These are phyloP conservation scores for Aschersonia sp. DNA, from an alignment of 2,329 filamentous ascomycete species.

Conservation along the genomic window DNA sequence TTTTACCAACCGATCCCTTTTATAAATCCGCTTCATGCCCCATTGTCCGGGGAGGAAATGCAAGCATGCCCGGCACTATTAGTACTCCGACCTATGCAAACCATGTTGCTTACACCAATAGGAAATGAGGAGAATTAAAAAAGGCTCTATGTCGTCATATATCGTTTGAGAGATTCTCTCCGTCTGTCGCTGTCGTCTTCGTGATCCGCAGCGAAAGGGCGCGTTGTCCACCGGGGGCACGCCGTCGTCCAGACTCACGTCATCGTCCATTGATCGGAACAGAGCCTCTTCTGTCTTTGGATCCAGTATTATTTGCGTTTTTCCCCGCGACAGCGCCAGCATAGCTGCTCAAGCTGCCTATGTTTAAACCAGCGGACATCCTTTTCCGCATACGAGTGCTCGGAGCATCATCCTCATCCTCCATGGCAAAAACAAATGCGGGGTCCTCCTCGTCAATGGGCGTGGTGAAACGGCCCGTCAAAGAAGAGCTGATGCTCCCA, in stretches of 20 bases:
- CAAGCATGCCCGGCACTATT: neutral
- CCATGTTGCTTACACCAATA: neutral
- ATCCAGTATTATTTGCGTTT: conserved; percentile 8
- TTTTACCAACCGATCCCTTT: neutral
- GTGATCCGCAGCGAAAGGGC: neutral
- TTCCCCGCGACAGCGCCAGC: conserved; percentile 20
- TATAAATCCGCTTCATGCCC: neutral
- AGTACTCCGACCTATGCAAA: neutral
- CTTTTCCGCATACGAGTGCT: conserved; percentile 31
- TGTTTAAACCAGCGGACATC: conserved; percentile 26
- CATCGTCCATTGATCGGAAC: conserved; percentile 17
- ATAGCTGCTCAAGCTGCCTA: conserved; percentile 26
- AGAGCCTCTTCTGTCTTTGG: conserved; percentile 15
- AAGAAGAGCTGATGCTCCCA: conserved; percentile 38
- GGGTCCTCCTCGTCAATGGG: conserved; percentile 52
- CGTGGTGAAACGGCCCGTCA: conserved; percentile 43
- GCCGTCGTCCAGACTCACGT: conserved; percentile 1
- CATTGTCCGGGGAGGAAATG: neutral
- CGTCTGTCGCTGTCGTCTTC: too few relatives aligned
- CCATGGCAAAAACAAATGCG: conserved; percentile 51
- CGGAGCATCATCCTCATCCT: conserved; percentile 42
- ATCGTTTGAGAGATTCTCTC: too few relatives aligned
- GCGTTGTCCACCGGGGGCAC: neutral
- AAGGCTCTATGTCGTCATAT: neutral
- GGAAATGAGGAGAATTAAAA: conserved; percentile 1